Conservation (phyloP, 495 filamentous ascomycete species). For the Hyaloscypha hepaticicola region DNA sequence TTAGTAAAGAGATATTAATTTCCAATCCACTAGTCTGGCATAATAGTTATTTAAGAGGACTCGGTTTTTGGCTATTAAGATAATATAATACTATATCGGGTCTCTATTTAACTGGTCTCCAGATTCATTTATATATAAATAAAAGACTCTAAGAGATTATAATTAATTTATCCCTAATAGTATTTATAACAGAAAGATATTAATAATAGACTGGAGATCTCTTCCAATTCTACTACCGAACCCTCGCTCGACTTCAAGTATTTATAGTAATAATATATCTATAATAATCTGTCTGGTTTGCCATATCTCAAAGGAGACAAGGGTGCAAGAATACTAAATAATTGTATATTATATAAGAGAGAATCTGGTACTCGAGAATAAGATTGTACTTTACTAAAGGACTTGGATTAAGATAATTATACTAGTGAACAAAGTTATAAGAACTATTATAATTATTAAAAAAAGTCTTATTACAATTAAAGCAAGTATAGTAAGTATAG, state of each 20-base stretch:
- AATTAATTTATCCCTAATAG: too few species aligned
- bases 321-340: constrained; percentile 13
- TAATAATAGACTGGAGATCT: constrained; percentile 19
- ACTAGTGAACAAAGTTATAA: too few species aligned
- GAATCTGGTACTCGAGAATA: constrained; percentile 14
- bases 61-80: too few species aligned
- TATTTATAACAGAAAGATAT: constrained; percentile 1
- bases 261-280: constrained; percentile 17
- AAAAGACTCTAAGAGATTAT: background rate
- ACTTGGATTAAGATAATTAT: too few species aligned
- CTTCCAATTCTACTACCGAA: constrained; percentile 8
- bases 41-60: too few species aligned
- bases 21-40: too few species aligned
- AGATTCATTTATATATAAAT: too few species aligned
- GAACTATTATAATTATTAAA: constrained; percentile 9
- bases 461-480: constrained; percentile 15
- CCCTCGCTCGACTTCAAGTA: constrained; percentile 12
- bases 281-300: constrained; percentile 16
- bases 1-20: too few species aligned
- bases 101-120: too few species aligned
- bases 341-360: constrained; percentile 17
- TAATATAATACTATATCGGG: too few species aligned
- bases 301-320: constrained; percentile 13
- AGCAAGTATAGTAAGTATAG: constrained; percentile 12
- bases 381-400: background rate